Base-by-base conservation (phyloP, 805 yeast genomes). In the Pichia gijzeniarum region DNA sequence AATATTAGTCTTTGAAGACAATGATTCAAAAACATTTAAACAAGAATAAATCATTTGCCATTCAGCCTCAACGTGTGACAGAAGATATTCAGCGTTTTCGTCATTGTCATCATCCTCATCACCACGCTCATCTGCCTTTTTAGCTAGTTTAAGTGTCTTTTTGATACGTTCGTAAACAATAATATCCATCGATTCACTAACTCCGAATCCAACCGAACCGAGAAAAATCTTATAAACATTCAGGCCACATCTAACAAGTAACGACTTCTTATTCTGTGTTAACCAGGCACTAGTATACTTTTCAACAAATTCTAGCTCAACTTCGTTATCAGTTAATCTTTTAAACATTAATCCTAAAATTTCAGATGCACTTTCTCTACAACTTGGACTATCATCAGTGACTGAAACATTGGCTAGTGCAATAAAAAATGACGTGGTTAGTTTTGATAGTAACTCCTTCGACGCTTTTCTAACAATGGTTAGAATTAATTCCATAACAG, bases 401-500 rank as follows among this genome's bases (percentile, higher is more conserved):
- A 85, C 81, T 14, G 85, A 65, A 19, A 85, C 83, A 60, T 85
- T 80, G 1, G 95, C 80, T 45, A 93, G 69, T 0, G 89, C 86
- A 41, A 90, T 83, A 58, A 88, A 93, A 56, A 90, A 85, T 2
- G 95, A 81, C 0, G 86, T 69, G 1, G 90, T 70, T 30, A 88
- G 61, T 45, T 77, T 82, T 7, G 71, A 67, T 20, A 86, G 56
- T 37, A 86, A 62, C 1, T 77, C 82, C 7, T 70, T 62, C 3
- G 82, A 77, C 2, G 89, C 74, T 57, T 85, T 87, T 38, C 72
- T 69, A 16, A 91, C 69, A 44, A 93, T 72, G 52, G 79, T 67
- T 55, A 82, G 84, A 39, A 91, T 70, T 56, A 91, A 70, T 56
- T 93, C 98, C 85, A 93, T 77, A 2, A 88, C 95, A 0, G 97